phyloP scores from a whole-genome alignment of 495 filamentous ascomycete species.

The Aspergillus wentii region DNA sequence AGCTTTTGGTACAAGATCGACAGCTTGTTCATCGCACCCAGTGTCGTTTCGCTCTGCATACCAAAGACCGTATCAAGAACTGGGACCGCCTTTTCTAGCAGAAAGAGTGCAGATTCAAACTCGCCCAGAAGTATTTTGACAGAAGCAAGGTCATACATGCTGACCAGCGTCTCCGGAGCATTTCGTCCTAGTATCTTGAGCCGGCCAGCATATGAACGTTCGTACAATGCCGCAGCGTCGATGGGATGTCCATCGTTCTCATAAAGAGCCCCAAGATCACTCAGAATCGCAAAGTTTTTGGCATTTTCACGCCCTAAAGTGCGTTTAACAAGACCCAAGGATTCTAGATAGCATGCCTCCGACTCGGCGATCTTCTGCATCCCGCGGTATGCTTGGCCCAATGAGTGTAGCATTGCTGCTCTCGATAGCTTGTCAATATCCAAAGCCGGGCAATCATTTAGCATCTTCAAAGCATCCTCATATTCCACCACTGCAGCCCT shows the following conservation, averaged over 20 bases:
- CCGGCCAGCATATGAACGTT: constrained; percentile 26
- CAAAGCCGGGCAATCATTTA: constrained; percentile 15
- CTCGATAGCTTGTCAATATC: constrained; percentile 19
- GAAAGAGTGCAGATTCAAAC: constrained; percentile 21
- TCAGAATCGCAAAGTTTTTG: constrained; percentile 20
- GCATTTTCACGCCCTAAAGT: constrained; percentile 21
- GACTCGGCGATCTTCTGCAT: constrained; percentile 20
- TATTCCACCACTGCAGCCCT: constrained; percentile 19
- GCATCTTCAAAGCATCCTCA: constrained; percentile 18
- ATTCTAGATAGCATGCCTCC: constrained; percentile 22
- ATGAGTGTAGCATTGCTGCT: constrained; percentile 19
- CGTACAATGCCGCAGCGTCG: constrained; percentile 25
- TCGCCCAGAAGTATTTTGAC: constrained; percentile 23
- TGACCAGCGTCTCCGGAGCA: constrained; percentile 24
- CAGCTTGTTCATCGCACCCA: constrained; percentile 24
- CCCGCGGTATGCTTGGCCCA: constrained; percentile 21
- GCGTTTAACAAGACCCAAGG: constrained; percentile 22
- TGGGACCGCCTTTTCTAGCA: constrained; percentile 25
- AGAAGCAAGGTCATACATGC: constrained; percentile 27
- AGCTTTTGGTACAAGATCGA: constrained; percentile 25
- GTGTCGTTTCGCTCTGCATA: constrained; percentile 21
- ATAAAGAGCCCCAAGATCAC: constrained; percentile 23
- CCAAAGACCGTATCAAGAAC: constrained; percentile 26
- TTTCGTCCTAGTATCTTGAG: constrained; percentile 24
- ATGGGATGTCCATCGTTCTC: constrained; percentile 26